These are phyloP conservation scores for Diplotaxis tenuifolia DNA, from an alignment of 345 rosid genomes.

Conservation along the genomic window DNA sequence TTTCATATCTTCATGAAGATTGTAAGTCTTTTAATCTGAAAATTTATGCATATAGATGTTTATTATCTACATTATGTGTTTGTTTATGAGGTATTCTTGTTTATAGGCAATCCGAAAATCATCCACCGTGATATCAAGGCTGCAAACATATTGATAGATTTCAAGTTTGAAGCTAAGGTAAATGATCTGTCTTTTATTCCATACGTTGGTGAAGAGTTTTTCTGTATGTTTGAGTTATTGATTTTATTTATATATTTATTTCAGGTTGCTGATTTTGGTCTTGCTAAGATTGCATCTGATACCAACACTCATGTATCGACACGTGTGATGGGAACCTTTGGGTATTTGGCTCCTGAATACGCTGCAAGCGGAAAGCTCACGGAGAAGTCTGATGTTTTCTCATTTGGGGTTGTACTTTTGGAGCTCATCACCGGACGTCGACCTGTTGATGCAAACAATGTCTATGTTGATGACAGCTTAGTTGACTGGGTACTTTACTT, in stretches of 20 bases:
- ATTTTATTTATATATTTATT: neutral
- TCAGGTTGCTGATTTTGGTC: constrained; percentile 79
- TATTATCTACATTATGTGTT: neutral
- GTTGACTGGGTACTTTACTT: constrained; percentile 86
- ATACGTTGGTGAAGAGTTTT: neutral
- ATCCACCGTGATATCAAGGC: constrained; percentile 96
- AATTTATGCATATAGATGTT: neutral
- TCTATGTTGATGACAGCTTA: constrained; percentile 68
- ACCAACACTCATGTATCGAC: constrained; percentile 88
- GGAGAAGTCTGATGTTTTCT: constrained; percentile 86
- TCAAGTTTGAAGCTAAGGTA: constrained; percentile 89
- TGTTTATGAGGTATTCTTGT: neutral
- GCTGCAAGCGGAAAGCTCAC: constrained; percentile 85
- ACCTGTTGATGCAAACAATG: constrained; percentile 59
- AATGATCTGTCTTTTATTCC: neutral
- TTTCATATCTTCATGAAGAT: constrained; percentile 96
- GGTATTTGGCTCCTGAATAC: constrained; percentile 85
- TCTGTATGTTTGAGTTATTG: neutral
- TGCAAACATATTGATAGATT: constrained; percentile 80
- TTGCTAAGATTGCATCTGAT: constrained; percentile 78
- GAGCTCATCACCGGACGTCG: constrained; percentile 73
- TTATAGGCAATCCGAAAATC: constrained; percentile 83
- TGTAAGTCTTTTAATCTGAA: constrained; percentile 44
- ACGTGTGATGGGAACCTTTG: constrained; percentile 89
- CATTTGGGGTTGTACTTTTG: constrained; percentile 81